Evolutionary conservation across 2,329 filamentous ascomycete species (phyloP), one percentile per base, ranked within the genome.

Genomic region (Nannizzia gypsea): DNA sequence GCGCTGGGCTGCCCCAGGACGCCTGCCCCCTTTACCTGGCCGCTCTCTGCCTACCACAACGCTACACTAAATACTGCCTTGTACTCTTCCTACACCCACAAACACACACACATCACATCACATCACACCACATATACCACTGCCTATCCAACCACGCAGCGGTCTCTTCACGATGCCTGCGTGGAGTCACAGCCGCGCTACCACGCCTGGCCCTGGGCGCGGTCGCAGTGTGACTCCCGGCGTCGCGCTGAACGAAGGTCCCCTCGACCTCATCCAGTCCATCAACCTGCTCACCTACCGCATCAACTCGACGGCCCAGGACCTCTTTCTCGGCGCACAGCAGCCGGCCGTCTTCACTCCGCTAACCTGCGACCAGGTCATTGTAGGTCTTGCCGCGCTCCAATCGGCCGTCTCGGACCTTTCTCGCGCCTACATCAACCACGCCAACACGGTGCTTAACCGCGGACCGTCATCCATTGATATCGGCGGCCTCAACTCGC

Each of bases 341-440:
- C 22, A 52, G 11, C 48, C 48, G 11, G 22, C 9, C 9, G 1
- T 52, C 17, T 24, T 28, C 24, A 13, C 48, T 26, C 22, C 48
- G 20, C 71, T 73, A 66, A 74, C 64, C 50, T 61, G 61, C 54
- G 54, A 61, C 26, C 71, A 92, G 88, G 84, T 92, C 65, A 83
- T 89, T 67, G 81, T 88, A 69, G 84, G 89, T 60, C 84, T 95
- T 65, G 84, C 86, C 64, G 88, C 86, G 61, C 86, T 96, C 57
- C 84, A 91, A 69, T 84, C 86, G 62, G 82, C 90, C 44, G 85
- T 96, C 70, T 86, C 88, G 69, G 86, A 85, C 61, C 86, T 95
- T 67, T 86, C 88, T 64, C 82, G 84, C 68, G 89, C 91, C 67
- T 96, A 95, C 76, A 83, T 95, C 69, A 87, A 89, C 70, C 90